Evolutionary conservation across 768 basidiomycete species (phyloP).

Genomic region (Russula sp.): DNA sequence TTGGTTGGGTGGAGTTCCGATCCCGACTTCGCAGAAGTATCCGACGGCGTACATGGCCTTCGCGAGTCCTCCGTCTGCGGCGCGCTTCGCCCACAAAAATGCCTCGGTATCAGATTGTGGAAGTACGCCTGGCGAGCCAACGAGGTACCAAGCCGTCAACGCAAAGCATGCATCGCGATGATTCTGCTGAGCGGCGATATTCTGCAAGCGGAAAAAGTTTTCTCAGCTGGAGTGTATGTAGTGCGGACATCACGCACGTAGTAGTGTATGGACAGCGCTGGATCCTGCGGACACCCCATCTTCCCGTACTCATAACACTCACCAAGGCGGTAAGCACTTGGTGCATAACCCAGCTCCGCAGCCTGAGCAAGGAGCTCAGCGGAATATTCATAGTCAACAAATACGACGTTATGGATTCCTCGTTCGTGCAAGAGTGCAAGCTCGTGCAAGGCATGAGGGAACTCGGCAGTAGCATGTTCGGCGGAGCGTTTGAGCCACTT

Average conservation of each 20-base stretch:
- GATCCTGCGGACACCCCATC: slow-evolving; percentile 96
- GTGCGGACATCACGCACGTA: slow-evolving; percentile 64
- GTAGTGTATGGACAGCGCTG: slow-evolving; percentile 96
- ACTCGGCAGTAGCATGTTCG: slow-evolving; percentile 90
- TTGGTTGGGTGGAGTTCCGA: slow-evolving; percentile 67
- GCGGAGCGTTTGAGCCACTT: slow-evolving; percentile 98
- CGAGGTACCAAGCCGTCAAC: slow-evolving; percentile 98
- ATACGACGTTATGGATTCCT: slow-evolving; percentile 98
- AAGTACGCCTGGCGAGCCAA: slow-evolving; percentile 94
- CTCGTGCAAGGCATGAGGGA: slow-evolving; percentile 95
- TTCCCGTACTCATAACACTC: slow-evolving; percentile 99
- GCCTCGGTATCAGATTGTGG: slow-evolving; percentile 99
- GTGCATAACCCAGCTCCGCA: slow-evolving; percentile 92
- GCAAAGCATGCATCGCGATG: slow-evolving; percentile 98
- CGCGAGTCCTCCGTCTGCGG: slow-evolving; percentile 84
- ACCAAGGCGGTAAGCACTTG: slow-evolving; percentile 91
- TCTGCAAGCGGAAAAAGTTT: slow-evolving; percentile 45
- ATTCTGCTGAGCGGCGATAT: slow-evolving; percentile 96
- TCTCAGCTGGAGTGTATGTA: not conserved
- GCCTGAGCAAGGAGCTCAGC: slow-evolving; percentile 93
- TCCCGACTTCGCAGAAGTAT: slow-evolving; percentile 95
- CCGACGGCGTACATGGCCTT: slow-evolving; percentile 99
- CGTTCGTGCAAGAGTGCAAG: slow-evolving; percentile 89
- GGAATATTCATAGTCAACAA: slow-evolving; percentile 94
- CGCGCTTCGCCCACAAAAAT: slow-evolving; percentile 94